Evolutionary conservation across 345 rosid genomes (phyloP), one percentile per base, ranked within the genome.

Genomic region (Rhizophora apiculata): DNA sequence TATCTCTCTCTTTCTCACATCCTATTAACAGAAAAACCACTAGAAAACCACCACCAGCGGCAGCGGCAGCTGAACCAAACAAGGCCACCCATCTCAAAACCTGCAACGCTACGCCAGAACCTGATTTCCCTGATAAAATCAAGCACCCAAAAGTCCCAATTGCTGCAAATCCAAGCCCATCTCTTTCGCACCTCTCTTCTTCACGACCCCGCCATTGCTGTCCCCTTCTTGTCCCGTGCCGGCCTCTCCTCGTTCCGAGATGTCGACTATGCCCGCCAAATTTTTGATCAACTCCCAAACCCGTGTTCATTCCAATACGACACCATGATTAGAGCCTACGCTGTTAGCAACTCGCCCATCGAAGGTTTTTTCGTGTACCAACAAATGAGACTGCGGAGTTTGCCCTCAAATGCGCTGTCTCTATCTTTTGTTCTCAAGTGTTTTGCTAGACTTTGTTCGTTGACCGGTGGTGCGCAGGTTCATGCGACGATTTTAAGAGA

Each of bases 161-260:
- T 89, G 57, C 91, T 79, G 53, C 92, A 87, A 78, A 83, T 90
- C 69, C 96, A 89, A 26, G 92, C 87, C 77, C 81, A 83, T 73
- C 78, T 87, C 58, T 71, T 85, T 53, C 83, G 85, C 55, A 75
- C 80, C 55, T 84, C 80, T 52, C 73, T 84, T 43, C 71, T 86
- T 62, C 82, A 63, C 71, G 76, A 77, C 81, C 76, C 88, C 6
- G 27, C 64, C 56, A 6, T 87, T 67, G 81, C 88, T 64, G 83
- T 82, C 74, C 86, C 78, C 21, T 78, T 92, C 63, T 67, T 92
- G 73, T 88, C 91, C 37, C 82, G 91, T 64, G 58, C 80, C 37
- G 73, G 88, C 16, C 79, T 74, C 69, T 66, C 83, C 56, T 84
- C 85, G 3, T 54, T 70, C 60, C 76, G 67, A 2, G 82, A 85